Evolutionary conservation across 192 early-diverging fungal genomes (phyloP).

Genomic region (Chytriomyces sp.): DNA sequence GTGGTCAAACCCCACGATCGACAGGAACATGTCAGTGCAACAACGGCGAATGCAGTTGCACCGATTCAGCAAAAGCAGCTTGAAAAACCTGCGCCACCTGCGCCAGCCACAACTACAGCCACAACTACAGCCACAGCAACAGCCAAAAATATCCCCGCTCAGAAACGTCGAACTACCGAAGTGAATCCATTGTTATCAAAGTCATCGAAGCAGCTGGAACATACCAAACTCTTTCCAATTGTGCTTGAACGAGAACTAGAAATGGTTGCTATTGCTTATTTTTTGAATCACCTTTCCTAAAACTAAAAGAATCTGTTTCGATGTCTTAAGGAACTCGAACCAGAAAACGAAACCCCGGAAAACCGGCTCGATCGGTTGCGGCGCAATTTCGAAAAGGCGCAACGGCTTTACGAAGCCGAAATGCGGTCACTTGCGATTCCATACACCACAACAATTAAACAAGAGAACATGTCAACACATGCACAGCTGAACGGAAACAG

Average conservation of each 20-base stretch:
- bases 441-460: not conserved
- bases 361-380: not conserved
- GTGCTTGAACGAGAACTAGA: not conserved
- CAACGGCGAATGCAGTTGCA: no score
- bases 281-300: not conserved
- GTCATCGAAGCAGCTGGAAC: not conserved
- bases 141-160: not conserved
- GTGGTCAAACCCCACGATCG: no score
- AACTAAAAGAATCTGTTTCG: not conserved
- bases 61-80: not conserved
- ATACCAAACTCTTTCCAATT: conserved; percentile 5
- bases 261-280: not conserved
- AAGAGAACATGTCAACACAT: no score
- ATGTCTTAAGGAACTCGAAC: not conserved
- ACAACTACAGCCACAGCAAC: not conserved
- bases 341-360: not conserved
- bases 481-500: no score
- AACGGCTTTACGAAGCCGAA: conserved; percentile 3
- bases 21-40: no score
- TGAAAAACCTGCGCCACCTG: not conserved
- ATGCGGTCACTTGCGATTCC: not conserved
- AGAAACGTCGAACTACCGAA: not conserved
- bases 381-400: conserved; percentile 2
- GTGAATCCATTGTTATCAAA: not conserved
- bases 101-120: no score